Evolutionary conservation across 2,329 filamentous ascomycete genomes (phyloP), one percentile per base, ranked within the genome.

Genomic region (Calonectria pteridis): DNA sequence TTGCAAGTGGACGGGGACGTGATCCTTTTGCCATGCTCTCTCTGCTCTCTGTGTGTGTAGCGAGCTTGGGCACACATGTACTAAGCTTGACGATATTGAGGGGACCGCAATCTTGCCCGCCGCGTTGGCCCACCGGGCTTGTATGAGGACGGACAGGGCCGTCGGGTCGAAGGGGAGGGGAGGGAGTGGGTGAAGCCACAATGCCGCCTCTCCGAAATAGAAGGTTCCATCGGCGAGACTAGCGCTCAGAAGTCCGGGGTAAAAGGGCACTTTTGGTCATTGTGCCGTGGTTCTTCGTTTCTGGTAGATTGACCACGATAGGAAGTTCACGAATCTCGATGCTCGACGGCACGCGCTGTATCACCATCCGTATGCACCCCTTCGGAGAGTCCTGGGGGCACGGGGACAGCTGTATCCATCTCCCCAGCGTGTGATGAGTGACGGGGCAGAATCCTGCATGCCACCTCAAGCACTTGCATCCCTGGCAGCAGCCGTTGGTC

Each of bases 21-120:
- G 43, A 67, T 67, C 64, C 64, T 67, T 40, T 67, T 40, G 62
- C 31, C 23, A 67, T 55, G 64, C 49, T 67, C 46, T 33, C n/a
- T 20, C 31, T 67, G n/a, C 31, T 33, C 20, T n/a, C n/a, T 31
- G 33, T n/a, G n/a, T n/a, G n/a, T n/a, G n/a, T n/a, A n/a, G 64
- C 33, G 64, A 31, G n/a, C 49, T 28, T 23, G 35, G 35, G 20
- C 37, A 40, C 59, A 62, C 29, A 28, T 40, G 55, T 49, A 64
- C 16, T 33, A 40, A 64, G 59, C 7, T 67, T 23, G 65, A 67
- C 50, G 16, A 55, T 53, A 23, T 40, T 62, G n/a, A 29, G 33
- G n/a, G 28, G 28, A 35, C 28, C 3, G 23, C 18, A 31, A 40
- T 50, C 49, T 55, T 20, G 23, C 20, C 35, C 28, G 37, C 35